These are phyloP conservation scores for Mallotus japonicus DNA, from an alignment of 441 rosid genomes.

Conservation along the genomic window DNA sequence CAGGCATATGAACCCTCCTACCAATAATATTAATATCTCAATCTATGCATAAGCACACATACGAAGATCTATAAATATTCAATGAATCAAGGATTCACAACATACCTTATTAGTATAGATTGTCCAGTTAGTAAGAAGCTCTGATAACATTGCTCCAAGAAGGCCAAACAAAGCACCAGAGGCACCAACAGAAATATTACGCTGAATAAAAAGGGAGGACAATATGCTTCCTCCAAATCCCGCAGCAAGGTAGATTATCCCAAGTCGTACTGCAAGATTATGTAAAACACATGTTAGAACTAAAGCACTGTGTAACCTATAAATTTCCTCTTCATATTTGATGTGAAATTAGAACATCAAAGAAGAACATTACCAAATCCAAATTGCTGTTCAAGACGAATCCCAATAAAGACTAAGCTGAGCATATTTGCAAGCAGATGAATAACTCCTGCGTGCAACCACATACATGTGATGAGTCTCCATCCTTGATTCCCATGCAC, in stretches of 20 bases:
- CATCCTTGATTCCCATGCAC: conserved; percentile 72
- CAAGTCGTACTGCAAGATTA: conserved; percentile 60
- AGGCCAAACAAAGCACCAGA: conserved; percentile 97
- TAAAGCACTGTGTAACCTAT: background rate
- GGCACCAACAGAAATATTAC: conserved; percentile 78
- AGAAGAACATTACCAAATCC: conserved; percentile 59
- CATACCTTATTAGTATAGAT: conserved; percentile 79
- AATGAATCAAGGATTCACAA: conserved; percentile 3
- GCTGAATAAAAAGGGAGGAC: conserved; percentile 65
- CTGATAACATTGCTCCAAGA: conserved; percentile 91
- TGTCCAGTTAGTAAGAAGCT: conserved; percentile 90
- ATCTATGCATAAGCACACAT: background rate
- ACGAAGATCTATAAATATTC: background rate
- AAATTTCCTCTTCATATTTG: background rate
- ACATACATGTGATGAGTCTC: conserved; percentile 75
- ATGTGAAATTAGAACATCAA: background rate
- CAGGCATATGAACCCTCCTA: too few species aligned
- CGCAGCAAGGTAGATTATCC: conserved; percentile 62
- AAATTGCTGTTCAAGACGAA: conserved; percentile 85
- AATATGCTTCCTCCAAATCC: conserved; percentile 83
- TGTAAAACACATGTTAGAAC: conserved; percentile 17
- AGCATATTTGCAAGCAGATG: conserved; percentile 78
- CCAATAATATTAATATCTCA: background rate
- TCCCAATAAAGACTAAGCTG: conserved; percentile 64
- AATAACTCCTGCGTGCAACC: conserved; percentile 88